Base-by-base conservation (phyloP, 2,329 filamentous ascomycete genomes). In the Chaetomium sp. region DNA sequence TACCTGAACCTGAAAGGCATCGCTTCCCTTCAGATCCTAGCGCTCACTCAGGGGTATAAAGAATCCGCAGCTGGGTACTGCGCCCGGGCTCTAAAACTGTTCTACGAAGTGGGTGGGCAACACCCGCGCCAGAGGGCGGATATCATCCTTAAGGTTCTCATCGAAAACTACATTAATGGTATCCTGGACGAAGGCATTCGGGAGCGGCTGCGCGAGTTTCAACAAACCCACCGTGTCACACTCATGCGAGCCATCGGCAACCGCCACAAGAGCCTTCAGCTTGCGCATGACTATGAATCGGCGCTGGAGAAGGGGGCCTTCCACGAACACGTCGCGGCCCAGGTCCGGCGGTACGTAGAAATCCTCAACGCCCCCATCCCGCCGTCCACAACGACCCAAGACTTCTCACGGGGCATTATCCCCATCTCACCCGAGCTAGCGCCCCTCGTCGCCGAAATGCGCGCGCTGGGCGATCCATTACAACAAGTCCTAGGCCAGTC, bases 281-380 rank as follows among this genome's bases (percentile, higher is more conserved):
- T 86, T 34, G 80, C 77, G 5, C 65, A 68, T 27, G 79, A 84
- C 49, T 79, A 84, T 55, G 77, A 82, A 61, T 74, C 70, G 56
- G 80, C 79, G 2, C 62, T 84, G 3, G 72, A 74, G 19, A 76
- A 76, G 37, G 69, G 72, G 9, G 53, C 76, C 1, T 85, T 82
- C 59, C 65, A 70, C 0, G 66, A 69, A 2, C 52, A 66, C 0
- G 64, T 72, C 43, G 57, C 67, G 14, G 62, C 66, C 3, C 64
- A 71, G 38, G 69, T 85, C 44, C 67, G 68, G 53, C 67, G 71
- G 10, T 85, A 85, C 61, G 68, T 84, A n/a, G 62, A 65, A 0
- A 60, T 82, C 14, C 74, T 86, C 1, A 76, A 72, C 14, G 64
- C 68, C 9, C 68, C 73, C 4, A 66, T 75, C 43, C 51, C 51